Percentiles rank a stretch among this genome's conserved stretches.
phyloP scores from a whole-genome alignment of 371 early-diverging fungal genomes.

The Rhizopus delemar region DNA sequence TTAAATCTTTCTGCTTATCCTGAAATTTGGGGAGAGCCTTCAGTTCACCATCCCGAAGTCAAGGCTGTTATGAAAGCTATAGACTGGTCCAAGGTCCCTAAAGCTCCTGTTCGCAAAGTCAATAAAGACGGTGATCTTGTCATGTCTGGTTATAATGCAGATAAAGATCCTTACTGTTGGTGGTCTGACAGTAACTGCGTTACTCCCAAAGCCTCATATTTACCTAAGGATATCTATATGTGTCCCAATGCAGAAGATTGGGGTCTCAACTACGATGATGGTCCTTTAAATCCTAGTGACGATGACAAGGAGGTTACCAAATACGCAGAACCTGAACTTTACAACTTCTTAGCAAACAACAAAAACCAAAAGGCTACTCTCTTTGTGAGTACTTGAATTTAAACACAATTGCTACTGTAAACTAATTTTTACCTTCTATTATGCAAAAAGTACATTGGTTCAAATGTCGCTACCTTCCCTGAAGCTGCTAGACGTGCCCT shows the following conservation, averaged over 20 bases:
- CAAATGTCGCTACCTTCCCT: conserved; percentile 48
- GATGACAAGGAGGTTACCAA: conserved; percentile 29
- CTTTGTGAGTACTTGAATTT: conserved; percentile 22
- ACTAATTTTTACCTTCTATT: neutral
- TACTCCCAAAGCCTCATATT: conserved; percentile 39
- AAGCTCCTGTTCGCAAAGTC: conserved; percentile 32
- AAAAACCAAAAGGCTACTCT: conserved; percentile 41
- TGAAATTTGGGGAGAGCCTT: conserved; percentile 38
- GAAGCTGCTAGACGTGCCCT: conserved; percentile 50
- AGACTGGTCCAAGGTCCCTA: conserved; percentile 51
- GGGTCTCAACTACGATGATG: conserved; percentile 55
- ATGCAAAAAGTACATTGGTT: conserved; percentile 41
- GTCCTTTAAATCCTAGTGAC: conserved; percentile 40
- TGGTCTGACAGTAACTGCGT: conserved; percentile 51
- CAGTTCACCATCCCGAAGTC: conserved; percentile 35
- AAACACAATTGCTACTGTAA: too few species aligned
- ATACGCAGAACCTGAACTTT: conserved; percentile 48
- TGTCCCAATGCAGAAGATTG: conserved; percentile 52
- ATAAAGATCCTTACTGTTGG: conserved; percentile 50
- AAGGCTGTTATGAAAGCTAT: conserved; percentile 42
- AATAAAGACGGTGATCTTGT: conserved; percentile 22
- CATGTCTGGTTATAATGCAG: conserved; percentile 25
- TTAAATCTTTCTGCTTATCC: conserved; percentile 37
- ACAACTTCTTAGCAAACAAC: conserved; percentile 46
- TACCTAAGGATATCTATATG: conserved; percentile 46